Conservation (phyloP, 139 green algal genomes). For the Marvania coccoides region DNA sequence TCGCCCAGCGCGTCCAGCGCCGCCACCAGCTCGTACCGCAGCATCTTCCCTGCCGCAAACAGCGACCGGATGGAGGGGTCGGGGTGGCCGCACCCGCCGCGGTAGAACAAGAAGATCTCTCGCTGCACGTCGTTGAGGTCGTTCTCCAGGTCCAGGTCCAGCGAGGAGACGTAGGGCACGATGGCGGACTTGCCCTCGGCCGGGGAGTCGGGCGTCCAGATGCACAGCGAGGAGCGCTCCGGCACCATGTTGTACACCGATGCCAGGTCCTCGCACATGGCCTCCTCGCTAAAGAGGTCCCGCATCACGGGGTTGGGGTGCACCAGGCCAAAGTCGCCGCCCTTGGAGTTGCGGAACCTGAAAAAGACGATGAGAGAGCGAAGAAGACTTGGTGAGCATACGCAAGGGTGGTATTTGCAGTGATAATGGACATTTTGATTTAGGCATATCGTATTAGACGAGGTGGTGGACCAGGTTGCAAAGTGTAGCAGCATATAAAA, state of each 20-base stretch:
- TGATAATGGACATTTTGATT: too few relatives aligned
- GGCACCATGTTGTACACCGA: slow-evolving; percentile 20
- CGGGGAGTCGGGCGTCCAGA: slow-evolving; percentile 26
- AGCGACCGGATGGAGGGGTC: slow-evolving; percentile 1
- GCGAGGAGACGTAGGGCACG: slow-evolving; percentile 21
- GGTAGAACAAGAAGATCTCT: slow-evolving; percentile 21
- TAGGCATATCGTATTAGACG: too few relatives aligned
- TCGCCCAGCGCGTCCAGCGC: not conserved
- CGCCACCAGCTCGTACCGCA: slow-evolving; percentile 23
- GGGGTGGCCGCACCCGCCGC: slow-evolving; percentile 20
- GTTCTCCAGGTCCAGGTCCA: slow-evolving; percentile 18
- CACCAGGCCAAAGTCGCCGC: slow-evolving; percentile 27
- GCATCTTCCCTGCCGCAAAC: slow-evolving; percentile 34
- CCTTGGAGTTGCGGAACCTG: slow-evolving; percentile 26
- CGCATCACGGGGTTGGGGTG: slow-evolving; percentile 15
- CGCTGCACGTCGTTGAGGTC: not conserved
- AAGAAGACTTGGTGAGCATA: too few relatives aligned
- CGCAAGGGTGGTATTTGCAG: too few relatives aligned
- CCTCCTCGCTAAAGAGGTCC: slow-evolving; percentile 22
- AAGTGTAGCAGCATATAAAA: not conserved
- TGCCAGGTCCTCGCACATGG: slow-evolving; percentile 27
- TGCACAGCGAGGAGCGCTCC: slow-evolving; percentile 19
- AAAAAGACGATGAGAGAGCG: not conserved
- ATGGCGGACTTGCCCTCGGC: slow-evolving; percentile 8
- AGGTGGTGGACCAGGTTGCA: too few relatives aligned